Evolutionary conservation across 345 rosid genomes (phyloP).

Genomic region (Trapa incisa): DNA sequence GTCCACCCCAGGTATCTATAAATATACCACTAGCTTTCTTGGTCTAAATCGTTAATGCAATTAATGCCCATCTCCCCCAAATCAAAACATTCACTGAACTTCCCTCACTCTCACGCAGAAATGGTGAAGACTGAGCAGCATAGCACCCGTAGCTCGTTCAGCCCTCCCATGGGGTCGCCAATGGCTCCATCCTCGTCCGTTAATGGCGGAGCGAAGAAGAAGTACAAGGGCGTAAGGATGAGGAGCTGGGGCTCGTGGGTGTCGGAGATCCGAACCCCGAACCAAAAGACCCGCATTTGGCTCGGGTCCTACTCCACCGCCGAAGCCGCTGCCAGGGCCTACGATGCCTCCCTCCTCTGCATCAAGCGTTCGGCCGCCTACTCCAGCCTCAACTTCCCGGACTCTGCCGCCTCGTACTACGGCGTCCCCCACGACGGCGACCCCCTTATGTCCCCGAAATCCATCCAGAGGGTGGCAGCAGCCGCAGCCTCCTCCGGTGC

Average conservation of each 20-base stretch:
- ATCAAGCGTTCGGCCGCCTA: constrained; percentile 65
- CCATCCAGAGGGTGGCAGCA: constrained; percentile 79
- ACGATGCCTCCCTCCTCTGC: constrained; percentile 90
- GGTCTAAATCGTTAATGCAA: neutral
- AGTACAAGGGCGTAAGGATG: constrained; percentile 93
- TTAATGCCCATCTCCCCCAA: too few relatives aligned
- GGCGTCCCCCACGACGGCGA: constrained; percentile 19
- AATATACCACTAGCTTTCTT: neutral
- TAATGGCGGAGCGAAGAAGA: constrained; percentile 25
- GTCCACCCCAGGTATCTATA: neutral
- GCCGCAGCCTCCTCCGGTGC: constrained; percentile 34
- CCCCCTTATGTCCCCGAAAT: constrained; percentile 63
- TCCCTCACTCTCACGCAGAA: neutral
- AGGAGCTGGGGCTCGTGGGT: constrained; percentile 99
- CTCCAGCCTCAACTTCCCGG: constrained; percentile 70
- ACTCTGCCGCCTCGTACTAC: constrained; percentile 22
- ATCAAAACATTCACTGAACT: too few relatives aligned
- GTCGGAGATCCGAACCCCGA: constrained; percentile 92
- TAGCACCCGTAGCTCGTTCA: neutral
- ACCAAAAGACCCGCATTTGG: constrained; percentile 94
- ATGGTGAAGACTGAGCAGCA: constrained; percentile 8
- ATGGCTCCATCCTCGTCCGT: neutral
- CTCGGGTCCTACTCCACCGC: constrained; percentile 89
- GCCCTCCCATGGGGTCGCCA: neutral
- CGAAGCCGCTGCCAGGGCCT: constrained; percentile 96